A percentile compares a stretch with the other conserved stretches of the same genome.
Conservation (phyloP, 1,284 basidiomycete genomes). For the Sphaerobolus stellatus region DNA sequence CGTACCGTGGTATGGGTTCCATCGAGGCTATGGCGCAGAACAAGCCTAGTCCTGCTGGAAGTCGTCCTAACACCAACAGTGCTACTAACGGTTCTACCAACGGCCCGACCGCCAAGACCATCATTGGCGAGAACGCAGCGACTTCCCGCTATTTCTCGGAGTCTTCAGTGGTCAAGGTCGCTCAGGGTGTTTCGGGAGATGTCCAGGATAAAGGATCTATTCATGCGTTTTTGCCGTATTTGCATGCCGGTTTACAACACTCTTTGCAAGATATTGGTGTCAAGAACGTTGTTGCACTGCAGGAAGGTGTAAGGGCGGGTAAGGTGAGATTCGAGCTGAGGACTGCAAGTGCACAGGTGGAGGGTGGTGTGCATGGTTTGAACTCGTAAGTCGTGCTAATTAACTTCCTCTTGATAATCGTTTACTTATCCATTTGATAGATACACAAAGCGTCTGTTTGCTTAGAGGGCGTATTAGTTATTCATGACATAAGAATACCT, state of each 20-base stretch:
- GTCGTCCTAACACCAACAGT: constrained; percentile 22
- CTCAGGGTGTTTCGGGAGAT: constrained; percentile 95
- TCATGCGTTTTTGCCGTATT: constrained; percentile 88
- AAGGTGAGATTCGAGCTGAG: constrained; percentile 89
- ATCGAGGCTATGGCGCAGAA: constrained; percentile 96
- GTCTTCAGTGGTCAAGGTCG: constrained; percentile 92
- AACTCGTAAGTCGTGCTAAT: constrained; percentile 65
- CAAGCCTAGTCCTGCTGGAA: constrained; percentile 39
- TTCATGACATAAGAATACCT: too few species aligned
- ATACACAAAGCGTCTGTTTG: constrained; percentile 64
- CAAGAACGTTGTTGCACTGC: constrained; percentile 61
- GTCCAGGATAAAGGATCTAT: constrained; percentile 97
- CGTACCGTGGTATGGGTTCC: constrained; percentile 98
- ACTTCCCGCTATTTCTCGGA: constrained; percentile 98
- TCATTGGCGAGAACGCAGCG: constrained; percentile 87
- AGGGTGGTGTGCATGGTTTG: constrained; percentile 93
- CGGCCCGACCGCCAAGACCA: constrained; percentile 49
- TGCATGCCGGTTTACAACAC: constrained; percentile 92
- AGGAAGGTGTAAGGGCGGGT: constrained; percentile 62
- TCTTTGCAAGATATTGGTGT: constrained; percentile 95
- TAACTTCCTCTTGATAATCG: background rate
- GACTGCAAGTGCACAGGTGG: constrained; percentile 93
- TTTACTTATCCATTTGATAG: constrained; percentile 23
- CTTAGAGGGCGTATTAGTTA: too few species aligned
- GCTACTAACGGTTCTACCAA: constrained; percentile 39